Evolutionary conservation across 2,329 filamentous ascomycete species (phyloP).

Genomic region (Phialophora verrucosa): DNA sequence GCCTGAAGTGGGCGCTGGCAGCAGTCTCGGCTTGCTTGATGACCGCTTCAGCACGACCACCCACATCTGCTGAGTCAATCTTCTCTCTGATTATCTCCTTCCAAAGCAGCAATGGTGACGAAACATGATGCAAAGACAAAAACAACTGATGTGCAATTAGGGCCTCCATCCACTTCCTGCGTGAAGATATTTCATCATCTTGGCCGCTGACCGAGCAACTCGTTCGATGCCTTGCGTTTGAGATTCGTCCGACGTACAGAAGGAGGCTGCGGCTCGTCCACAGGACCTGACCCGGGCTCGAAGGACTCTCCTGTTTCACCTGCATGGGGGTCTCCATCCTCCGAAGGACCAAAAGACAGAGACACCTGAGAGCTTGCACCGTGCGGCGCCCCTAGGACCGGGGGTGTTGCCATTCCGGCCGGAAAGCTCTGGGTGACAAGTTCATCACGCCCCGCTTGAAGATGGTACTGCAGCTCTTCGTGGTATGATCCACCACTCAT

Average conservation of each 20-base stretch:
- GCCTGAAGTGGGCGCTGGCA: slow-evolving; percentile 64
- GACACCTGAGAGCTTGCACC: not conserved
- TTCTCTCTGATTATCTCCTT: slow-evolving; percentile 50
- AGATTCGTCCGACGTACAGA: not conserved
- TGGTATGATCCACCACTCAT: not conserved
- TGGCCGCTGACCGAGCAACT: not conserved
- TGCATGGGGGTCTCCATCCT: not conserved
- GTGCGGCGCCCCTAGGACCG: not conserved
- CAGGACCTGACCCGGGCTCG: not conserved
- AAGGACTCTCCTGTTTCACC: not conserved
- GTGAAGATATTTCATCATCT: not conserved
- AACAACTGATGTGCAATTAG: not conserved
- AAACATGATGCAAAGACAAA: not conserved
- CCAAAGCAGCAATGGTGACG: not conserved
- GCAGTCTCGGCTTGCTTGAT: slow-evolving; percentile 37
- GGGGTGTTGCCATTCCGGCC: not conserved
- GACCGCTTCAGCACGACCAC: slow-evolving; percentile 44
- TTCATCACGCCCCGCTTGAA: not conserved
- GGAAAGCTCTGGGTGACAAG: slow-evolving; percentile 3
- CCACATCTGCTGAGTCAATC: slow-evolving; percentile 51
- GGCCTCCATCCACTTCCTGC: not conserved
- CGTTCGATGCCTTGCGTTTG: slow-evolving; percentile 13
- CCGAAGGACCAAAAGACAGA: slow-evolving; percentile 1
- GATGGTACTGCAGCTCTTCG: not conserved
- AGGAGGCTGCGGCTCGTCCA: not conserved